These are phyloP conservation scores for Warburgia ugandensis DNA, from an alignment of 164 flowering plant genomes.

Conservation along the genomic window DNA sequence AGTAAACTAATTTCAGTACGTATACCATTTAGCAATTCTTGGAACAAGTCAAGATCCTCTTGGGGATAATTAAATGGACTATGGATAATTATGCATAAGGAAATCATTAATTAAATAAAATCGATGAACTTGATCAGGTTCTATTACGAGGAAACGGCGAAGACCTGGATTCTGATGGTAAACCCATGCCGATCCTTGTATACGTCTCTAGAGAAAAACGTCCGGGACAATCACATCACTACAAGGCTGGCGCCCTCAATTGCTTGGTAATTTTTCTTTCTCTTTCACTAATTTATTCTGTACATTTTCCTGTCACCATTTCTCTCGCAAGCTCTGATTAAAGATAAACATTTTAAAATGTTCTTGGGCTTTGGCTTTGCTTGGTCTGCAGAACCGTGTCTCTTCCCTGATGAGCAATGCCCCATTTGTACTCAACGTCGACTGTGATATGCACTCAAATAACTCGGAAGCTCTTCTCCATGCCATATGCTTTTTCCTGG, in stretches of 20 bases:
- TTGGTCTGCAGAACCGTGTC: constrained; percentile 19
- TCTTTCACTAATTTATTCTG: neutral
- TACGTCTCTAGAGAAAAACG: constrained; percentile 55
- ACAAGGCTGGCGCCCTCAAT: constrained; percentile 62
- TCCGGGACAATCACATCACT: constrained; percentile 34
- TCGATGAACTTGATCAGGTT: neutral
- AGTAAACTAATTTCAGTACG: too few species aligned
- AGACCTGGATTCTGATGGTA: constrained; percentile 31
- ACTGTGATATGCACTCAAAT: constrained; percentile 31
- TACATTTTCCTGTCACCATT: too few species aligned
- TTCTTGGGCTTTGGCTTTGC: neutral
- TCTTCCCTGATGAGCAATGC: constrained; percentile 28
- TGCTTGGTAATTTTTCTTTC: constrained; percentile 12
- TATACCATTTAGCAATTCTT: too few species aligned
- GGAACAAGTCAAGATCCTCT: too few species aligned
- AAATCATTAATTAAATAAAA: neutral
- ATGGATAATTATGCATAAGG: neutral
- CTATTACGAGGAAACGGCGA: constrained; percentile 19
- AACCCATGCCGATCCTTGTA: constrained; percentile 35
- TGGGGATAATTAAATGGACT: neutral
- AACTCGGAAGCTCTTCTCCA: constrained; percentile 20
- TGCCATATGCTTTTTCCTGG: constrained; percentile 24
- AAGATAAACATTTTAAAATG: neutral
- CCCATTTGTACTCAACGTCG: constrained; percentile 26
- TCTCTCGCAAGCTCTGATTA: too few species aligned